Conservation (phyloP, 495 filamentous ascomycete species). For the Penicillium paradoxum region DNA sequence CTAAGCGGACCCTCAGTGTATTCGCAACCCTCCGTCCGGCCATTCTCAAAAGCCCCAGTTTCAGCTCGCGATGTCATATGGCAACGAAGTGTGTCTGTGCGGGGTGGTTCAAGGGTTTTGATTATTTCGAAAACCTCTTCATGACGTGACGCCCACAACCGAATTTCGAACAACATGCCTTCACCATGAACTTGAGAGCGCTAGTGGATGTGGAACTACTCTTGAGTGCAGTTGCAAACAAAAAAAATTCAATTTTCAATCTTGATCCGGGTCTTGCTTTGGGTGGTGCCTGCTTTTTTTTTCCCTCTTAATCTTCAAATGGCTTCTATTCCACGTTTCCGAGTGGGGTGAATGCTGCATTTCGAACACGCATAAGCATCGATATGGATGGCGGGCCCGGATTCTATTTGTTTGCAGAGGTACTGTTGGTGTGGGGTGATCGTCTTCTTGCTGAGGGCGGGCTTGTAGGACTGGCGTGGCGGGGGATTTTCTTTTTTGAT, state of each 20-base stretch:
- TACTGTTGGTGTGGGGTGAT: neutral
- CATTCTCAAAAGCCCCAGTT: constrained; percentile 9
- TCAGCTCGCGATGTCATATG: constrained; percentile 9
- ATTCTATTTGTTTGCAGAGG: neutral
- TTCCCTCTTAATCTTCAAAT: neutral
- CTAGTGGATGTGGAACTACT: constrained; percentile 26
- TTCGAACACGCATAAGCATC: neutral
- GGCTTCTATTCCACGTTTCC: constrained; percentile 1
- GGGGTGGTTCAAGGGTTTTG: constrained; percentile 12
- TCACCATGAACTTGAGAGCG: constrained; percentile 17
- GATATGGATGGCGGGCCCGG: constrained; percentile 1
- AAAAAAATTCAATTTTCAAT: constrained; percentile 7
- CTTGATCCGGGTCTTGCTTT: constrained; percentile 1
- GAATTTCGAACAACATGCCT: constrained; percentile 9
- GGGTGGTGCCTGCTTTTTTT: neutral
- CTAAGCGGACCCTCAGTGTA: constrained; percentile 48
- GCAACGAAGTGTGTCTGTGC: constrained; percentile 14
- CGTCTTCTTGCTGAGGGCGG: constrained; percentile 6
- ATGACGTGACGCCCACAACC: constrained; percentile 21
- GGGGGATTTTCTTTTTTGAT: constrained; percentile 20
- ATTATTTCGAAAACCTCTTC: constrained; percentile 17
- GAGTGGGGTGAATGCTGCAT: constrained; percentile 1
- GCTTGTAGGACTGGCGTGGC: constrained; percentile 12
- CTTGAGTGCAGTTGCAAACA: constrained; percentile 8
- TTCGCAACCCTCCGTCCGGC: constrained; percentile 8